These are phyloP conservation scores for Emmonsiellopsis sp. DNA, from an alignment of 2,329 filamentous ascomycete genomes.

Conservation along the genomic window DNA sequence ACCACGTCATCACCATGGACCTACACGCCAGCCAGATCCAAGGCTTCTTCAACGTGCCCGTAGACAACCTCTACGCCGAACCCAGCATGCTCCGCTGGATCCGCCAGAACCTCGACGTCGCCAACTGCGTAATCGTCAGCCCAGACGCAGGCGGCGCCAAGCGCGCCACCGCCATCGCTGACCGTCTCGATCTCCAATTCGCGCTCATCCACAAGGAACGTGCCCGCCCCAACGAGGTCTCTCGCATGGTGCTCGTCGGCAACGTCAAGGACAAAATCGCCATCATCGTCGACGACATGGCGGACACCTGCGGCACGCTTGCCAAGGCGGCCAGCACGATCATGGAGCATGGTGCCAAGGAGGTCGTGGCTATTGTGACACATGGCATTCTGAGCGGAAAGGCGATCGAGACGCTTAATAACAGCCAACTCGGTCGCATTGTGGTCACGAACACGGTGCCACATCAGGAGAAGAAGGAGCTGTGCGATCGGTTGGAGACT, in stretches of 20 bases:
- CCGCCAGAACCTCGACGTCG: slow-evolving; percentile 68
- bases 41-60: slow-evolving; percentile 84
- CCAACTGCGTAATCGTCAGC: slow-evolving; percentile 86
- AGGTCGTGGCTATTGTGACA: slow-evolving; percentile 91
- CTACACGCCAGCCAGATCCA: slow-evolving; percentile 89
- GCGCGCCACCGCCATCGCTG: slow-evolving; percentile 86
- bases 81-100: slow-evolving; percentile 90
- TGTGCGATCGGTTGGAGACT: slow-evolving; percentile 72
- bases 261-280: slow-evolving; percentile 85
- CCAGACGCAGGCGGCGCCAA: slow-evolving; percentile 94
- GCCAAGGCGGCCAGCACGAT: slow-evolving; percentile 85
- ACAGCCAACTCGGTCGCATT: slow-evolving; percentile 63
- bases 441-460: slow-evolving; percentile 89
- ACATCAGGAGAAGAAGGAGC: slow-evolving; percentile 67
- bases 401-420: slow-evolving; percentile 78
- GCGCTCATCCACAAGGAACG: slow-evolving; percentile 96
- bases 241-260: slow-evolving; percentile 91
- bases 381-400: slow-evolving; percentile 86
- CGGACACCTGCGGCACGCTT: slow-evolving; percentile 84
- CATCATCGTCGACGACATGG: slow-evolving; percentile 97
- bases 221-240: slow-evolving; percentile 81
- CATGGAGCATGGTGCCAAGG: slow-evolving; percentile 73
- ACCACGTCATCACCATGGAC: slow-evolving; percentile 93
- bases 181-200: slow-evolving; percentile 81
- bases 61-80: slow-evolving; percentile 83